Base-by-base conservation (phyloP, 495 filamentous ascomycete species). In the Umbilicaria muhlenbergii region DNA sequence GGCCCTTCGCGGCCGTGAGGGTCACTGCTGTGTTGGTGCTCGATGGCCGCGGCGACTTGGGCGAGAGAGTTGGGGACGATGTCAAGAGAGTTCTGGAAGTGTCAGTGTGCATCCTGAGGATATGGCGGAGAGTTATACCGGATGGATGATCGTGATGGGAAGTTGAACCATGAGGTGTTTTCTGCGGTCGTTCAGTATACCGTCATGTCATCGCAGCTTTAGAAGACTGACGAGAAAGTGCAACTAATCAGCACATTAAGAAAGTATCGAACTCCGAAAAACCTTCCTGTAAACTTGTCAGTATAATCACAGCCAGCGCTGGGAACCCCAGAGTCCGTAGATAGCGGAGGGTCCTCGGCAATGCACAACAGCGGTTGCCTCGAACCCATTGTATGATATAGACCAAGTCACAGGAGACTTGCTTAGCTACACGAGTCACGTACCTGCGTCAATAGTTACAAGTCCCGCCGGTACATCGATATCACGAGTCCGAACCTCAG, bases 31-130 rank as follows among this genome's bases (percentile, higher is more conserved):
- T 66, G 56, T 41, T 64, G 69, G 41, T 67, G 65, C 44, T 71
- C 67, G 41, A 76, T 70, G n/a, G 72, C 65, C 5, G 65, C 63
- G 16, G 72, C 65, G 8, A 76, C 72, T 56, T 73, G 71, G 3
- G 64, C 59, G 8, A 76, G 58, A n/a, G 69, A 66, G 44, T 76
- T 76, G 4, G 73, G 70, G 19, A 72, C 64, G n/a, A 76, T 70
- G 39, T 76, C 73, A 41, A 75, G 66, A 19, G 73, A 73, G 52
- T 74, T 75, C 65, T 69, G 33, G 11, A 32, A 28, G 37, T 46
- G 46, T 52, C 18, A 57, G 54, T 44, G 32, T 5, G 13, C 21
- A 7, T 15, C 39, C 32, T 47, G 32, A 18, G 17, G 41, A 39
- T 34, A 34, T 24, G 32, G 21, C 5, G 36, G 35, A 39, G 39